Percentiles rank a stretch among this genome's conserved stretches.
phyloP scores from a whole-genome alignment of 2,329 filamentous ascomycete species.

The Aspergillus ustus region DNA sequence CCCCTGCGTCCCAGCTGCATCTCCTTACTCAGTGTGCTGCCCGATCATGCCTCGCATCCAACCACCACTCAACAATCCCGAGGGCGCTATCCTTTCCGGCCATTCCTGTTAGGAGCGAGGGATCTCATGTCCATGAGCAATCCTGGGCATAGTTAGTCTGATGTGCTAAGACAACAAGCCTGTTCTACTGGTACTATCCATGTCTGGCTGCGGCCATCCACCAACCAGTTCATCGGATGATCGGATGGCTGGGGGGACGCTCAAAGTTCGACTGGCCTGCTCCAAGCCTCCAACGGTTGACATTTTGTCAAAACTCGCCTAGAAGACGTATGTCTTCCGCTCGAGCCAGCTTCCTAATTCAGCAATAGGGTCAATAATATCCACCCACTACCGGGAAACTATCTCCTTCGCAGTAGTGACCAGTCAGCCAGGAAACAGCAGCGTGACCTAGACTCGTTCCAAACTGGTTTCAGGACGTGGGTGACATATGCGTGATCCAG shows the following conservation, averaged over 20 bases:
- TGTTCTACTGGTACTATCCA: slow-evolving; percentile 1
- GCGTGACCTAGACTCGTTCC: slow-evolving; percentile 12
- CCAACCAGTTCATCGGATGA: slow-evolving; percentile 11
- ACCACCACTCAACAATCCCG: slow-evolving; percentile 6
- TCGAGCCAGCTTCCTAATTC: slow-evolving; percentile 9
- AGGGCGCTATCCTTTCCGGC: slow-evolving; percentile 5
- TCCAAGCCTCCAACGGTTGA: slow-evolving; percentile 2
- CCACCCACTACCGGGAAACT: slow-evolving; percentile 13
- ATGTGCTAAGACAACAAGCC: background rate
- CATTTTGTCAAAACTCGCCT: background rate
- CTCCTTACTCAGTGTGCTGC: slow-evolving; percentile 15
- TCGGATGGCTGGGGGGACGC: background rate
- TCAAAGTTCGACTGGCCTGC: background rate
- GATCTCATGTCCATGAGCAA: slow-evolving; percentile 1
- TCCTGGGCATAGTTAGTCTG: background rate
- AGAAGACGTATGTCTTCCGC: background rate
- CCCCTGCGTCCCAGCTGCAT: slow-evolving; percentile 18
- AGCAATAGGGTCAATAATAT: slow-evolving; percentile 10
- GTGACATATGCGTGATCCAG: slow-evolving; percentile 16
- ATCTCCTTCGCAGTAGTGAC: background rate
- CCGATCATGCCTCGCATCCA: slow-evolving; percentile 11
- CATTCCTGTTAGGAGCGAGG: slow-evolving; percentile 10
- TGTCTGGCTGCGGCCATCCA: background rate
- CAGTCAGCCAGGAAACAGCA: slow-evolving; percentile 7
- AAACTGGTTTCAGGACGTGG: slow-evolving; percentile 17